Base-by-base conservation (phyloP, 192 early-diverging fungal genomes). In the Backusella parvicylindrica region DNA sequence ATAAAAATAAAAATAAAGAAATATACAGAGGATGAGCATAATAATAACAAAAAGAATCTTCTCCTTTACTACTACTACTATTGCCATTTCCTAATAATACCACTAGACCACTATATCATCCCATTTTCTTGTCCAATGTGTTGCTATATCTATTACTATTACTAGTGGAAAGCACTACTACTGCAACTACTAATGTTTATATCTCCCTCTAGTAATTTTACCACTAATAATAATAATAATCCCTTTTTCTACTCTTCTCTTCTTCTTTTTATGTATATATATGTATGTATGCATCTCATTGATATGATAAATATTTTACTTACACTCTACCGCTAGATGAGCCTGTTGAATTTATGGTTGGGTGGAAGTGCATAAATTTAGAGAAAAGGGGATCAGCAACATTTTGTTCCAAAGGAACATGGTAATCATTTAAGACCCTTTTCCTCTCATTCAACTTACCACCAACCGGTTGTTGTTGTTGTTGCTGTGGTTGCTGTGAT, bases 311-410 rank as follows among this genome's bases (percentile, higher is more conserved):
- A 16, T 26, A 37, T 36, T 12, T 13, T 60, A 72, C 71, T 72
- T 75, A 75, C 73, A 75, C 65, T 75, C 73, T 75, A 53, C 47
- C 50, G n/a, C 73, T 75, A 28, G 73, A 68, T 26, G 73, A 53
- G 35, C 73, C 73, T 68, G 49, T 68, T n/a, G 37, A 37, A 47
- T 47, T 60, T 60, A 60, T 28, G 53, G 53, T 60, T 41, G 73
- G 26, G 37, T 72, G 71, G 35, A 74, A 56, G 49, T 64, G 32
- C 38, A 64, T 66, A 36, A 64, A 41, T 74, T 74, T 49, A 66
- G 50, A 71, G 32, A 71, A 41, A 64, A 75, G 28, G 23, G 73
- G 37, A 68, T 75, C 73, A 68, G 65, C 64, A 41, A 74, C 23
- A 35, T 16, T 53, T 72, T 32, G 53, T 63, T 72, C 71, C 23